These are phyloP conservation scores for Phytophthora macrochlamydospora DNA, from an alignment of 352 stramenopile genomes.

Conservation along the genomic window DNA sequence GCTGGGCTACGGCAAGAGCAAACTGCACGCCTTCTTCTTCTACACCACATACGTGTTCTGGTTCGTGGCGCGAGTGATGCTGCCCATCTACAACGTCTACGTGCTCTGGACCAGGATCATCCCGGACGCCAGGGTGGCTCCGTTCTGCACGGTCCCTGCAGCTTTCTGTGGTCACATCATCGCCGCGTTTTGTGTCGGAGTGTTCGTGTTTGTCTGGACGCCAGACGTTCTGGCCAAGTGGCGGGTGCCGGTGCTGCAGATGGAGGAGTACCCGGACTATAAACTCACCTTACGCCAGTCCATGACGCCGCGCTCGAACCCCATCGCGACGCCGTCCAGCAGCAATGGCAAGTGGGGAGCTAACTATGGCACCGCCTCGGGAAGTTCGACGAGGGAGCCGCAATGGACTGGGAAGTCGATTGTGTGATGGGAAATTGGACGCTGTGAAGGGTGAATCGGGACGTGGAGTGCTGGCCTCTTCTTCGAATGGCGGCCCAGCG, in stretches of 20 bases:
- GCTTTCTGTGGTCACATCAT: constrained; percentile 84
- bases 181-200: constrained; percentile 76
- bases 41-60: constrained; percentile 80
- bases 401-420: constrained; percentile 34
- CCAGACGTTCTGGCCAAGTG: constrained; percentile 82
- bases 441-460: constrained; percentile 17
- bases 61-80: constrained; percentile 73
- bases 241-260: constrained; percentile 60
- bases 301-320: constrained; percentile 71
- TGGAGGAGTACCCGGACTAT: constrained; percentile 83
- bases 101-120: constrained; percentile 77
- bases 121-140: constrained; percentile 40
- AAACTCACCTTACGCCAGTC: constrained; percentile 79
- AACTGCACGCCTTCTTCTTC: constrained; percentile 65
- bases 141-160: constrained; percentile 69
- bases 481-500: neutral
- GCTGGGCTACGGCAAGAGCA: constrained; percentile 70
- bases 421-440: constrained; percentile 28
- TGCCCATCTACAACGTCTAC: constrained; percentile 85
- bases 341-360: constrained; percentile 22
- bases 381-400: constrained; percentile 24
- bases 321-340: constrained; percentile 41
- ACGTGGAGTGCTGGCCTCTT: constrained; percentile 13
- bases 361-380: constrained; percentile 47
- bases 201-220: constrained; percentile 86